A percentile compares a stretch with the other conserved stretches of the same genome.
These are phyloP conservation scores for Kwoniella mangroviensis DNA, from an alignment of 768 basidiomycete genomes.

Conservation along the genomic window DNA sequence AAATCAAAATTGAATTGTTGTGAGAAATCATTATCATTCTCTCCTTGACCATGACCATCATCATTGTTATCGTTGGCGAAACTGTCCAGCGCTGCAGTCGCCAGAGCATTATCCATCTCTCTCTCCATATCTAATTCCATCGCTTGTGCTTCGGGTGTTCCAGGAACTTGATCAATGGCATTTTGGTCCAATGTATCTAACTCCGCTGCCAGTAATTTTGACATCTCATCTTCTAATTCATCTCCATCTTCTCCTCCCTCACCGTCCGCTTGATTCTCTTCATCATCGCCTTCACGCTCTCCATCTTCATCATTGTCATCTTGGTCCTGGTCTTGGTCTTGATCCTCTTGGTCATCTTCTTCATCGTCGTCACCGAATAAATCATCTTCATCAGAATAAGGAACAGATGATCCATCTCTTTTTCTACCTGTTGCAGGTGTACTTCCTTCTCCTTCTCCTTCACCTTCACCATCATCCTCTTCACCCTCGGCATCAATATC, in stretches of 20 bases:
- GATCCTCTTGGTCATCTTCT: conserved; percentile 22
- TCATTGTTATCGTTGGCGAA: not conserved
- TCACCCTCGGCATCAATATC: conserved; percentile 23
- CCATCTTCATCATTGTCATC: conserved; percentile 25
- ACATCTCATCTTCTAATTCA: conserved; percentile 39
- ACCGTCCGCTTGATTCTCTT: conserved; percentile 8
- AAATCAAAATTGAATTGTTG: conserved; percentile 12
- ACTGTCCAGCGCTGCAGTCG: conserved; percentile 15
- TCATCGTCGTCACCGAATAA: conserved; percentile 29
- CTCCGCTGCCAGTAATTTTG: conserved; percentile 33
- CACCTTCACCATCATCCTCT: conserved; percentile 8
- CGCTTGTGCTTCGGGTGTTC: conserved; percentile 19
- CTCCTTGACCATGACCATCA: not conserved
- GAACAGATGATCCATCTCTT: conserved; percentile 16
- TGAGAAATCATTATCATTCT: not conserved
- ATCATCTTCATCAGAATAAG: conserved; percentile 26
- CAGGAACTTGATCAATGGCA: conserved; percentile 10
- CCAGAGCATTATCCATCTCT: conserved; percentile 1
- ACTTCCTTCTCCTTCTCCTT: conserved; percentile 26
- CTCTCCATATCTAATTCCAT: conserved; percentile 1
- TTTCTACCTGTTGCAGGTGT: conserved; percentile 18
- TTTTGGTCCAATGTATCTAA: conserved; percentile 27
- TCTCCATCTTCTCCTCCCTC: conserved; percentile 27
- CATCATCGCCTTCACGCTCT: conserved; percentile 26
- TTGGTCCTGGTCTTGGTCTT: conserved; percentile 25